A percentile compares a stretch with the other conserved stretches of the same genome.
Conservation (phyloP, 176 grass and related monocot genomes). For the Miscanthus lutarioriparius region DNA sequence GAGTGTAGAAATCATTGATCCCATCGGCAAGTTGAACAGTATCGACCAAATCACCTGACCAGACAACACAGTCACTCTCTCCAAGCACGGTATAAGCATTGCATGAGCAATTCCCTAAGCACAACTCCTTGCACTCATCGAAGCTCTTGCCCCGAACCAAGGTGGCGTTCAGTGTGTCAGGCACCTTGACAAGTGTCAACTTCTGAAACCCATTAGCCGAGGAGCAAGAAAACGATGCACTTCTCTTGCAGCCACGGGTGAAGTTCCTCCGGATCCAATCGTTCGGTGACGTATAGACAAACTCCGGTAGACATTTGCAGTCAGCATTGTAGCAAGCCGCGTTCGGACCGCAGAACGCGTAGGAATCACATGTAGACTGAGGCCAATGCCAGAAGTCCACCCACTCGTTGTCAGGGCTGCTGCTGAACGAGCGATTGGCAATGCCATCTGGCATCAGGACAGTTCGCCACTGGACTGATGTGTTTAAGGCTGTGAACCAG, state of each 20-base stretch:
- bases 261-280: conserved; percentile 43
- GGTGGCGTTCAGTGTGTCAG: conserved; percentile 44
- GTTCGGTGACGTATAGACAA: conserved; percentile 14
- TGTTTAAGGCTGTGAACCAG: neutral
- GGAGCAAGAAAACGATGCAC: conserved; percentile 24
- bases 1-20: conserved; percentile 25
- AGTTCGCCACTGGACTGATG: conserved; percentile 1
- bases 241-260: conserved; percentile 39
- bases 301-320: conserved; percentile 48
- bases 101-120: conserved; percentile 56
- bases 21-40: conserved; percentile 29
- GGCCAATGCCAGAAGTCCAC: conserved; percentile 18
- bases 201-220: conserved; percentile 36
- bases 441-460: conserved; percentile 9
- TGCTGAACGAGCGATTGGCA: conserved; percentile 14
- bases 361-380: conserved; percentile 36
- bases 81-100: conserved; percentile 20
- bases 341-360: conserved; percentile 36
- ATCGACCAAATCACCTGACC: conserved; percentile 39
- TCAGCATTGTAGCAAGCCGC: conserved; percentile 10
- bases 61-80: conserved; percentile 38
- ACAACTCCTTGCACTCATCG: conserved; percentile 39
- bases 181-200: conserved; percentile 33
- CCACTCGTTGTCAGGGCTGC: conserved; percentile 11
- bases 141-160: conserved; percentile 15